Evolutionary conservation across 805 yeast genomes (phyloP).

Genomic region (Myxozyma monticola): DNA sequence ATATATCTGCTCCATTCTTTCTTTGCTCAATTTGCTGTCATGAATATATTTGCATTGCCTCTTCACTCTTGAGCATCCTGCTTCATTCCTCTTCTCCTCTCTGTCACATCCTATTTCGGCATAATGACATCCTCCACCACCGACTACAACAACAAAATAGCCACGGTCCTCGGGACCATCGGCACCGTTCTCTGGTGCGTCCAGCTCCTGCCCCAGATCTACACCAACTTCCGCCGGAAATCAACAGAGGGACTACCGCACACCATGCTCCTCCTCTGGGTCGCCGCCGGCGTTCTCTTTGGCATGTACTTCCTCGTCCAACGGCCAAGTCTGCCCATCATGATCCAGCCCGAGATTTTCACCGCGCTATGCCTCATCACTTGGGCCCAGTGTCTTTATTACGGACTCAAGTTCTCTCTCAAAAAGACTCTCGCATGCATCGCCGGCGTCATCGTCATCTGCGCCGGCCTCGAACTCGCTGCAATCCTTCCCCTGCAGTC

Average conservation of each 20-base stretch:
- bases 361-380: conserved; percentile 65
- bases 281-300: conserved; percentile 76
- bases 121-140: background rate
- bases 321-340: conserved; percentile 71
- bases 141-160: conserved; percentile 1
- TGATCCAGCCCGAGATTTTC: conserved; percentile 86
- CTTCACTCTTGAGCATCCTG: too few relatives aligned
- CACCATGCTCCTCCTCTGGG: conserved; percentile 85
- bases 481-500: conserved; percentile 60
- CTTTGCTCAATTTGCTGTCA: too few relatives aligned
- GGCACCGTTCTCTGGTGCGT: conserved; percentile 94
- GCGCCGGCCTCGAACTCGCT: conserved; percentile 67
- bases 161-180: conserved; percentile 64
- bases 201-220: conserved; percentile 83
- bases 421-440: conserved; percentile 44
- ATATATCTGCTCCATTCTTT: too few relatives aligned
- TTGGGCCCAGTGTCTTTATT: conserved; percentile 65
- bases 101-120: background rate
- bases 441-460: conserved; percentile 44
- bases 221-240: conserved; percentile 69
- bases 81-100: too few relatives aligned
- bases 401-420: conserved; percentile 40
- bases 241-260: conserved; percentile 87
- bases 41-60: too few relatives aligned
- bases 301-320: conserved; percentile 76